A percentile compares a stretch with the other conserved stretches of the same genome.
Conservation (phyloP, 1,139 yeast genomes). For the Taiozyma sp. region DNA sequence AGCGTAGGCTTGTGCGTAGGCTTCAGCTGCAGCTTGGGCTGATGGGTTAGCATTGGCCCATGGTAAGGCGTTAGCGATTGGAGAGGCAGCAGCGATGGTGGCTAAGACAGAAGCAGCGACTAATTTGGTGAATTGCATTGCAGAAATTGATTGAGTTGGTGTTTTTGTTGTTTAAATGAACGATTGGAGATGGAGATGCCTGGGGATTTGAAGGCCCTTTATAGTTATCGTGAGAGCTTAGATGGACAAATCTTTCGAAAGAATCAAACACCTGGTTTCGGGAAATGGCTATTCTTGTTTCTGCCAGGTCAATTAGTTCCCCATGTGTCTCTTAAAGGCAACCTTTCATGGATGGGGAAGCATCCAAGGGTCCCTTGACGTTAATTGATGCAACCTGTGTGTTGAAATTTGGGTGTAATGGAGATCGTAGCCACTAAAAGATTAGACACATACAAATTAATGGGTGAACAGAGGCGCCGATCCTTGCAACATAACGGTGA, state of each 20-base stretch:
- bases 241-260: not conserved
- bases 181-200: too few relatives aligned
- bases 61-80: constrained; percentile 10
- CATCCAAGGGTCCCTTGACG: not conserved
- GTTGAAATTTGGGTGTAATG: not conserved
- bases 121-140: not conserved
- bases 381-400: not conserved
- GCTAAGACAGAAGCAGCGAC: constrained; percentile 6
- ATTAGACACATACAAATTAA: not conserved
- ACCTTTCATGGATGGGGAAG: not conserved
- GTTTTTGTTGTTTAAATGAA: not conserved
- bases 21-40: constrained; percentile 11
- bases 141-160: not conserved
- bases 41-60: constrained; percentile 13
- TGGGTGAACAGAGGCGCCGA: not conserved
- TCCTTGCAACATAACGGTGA: not conserved
- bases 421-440: not conserved
- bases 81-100: constrained; percentile 7
- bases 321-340: not conserved
- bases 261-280: not conserved
- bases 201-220: not conserved
- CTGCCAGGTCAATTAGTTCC: not conserved
- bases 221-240: not conserved
- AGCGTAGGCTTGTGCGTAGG: constrained; percentile 14
- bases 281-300: not conserved